phyloP scores from a whole-genome alignment of 495 filamentous ascomycete species.

The Clohesyomyces aquaticus region DNA sequence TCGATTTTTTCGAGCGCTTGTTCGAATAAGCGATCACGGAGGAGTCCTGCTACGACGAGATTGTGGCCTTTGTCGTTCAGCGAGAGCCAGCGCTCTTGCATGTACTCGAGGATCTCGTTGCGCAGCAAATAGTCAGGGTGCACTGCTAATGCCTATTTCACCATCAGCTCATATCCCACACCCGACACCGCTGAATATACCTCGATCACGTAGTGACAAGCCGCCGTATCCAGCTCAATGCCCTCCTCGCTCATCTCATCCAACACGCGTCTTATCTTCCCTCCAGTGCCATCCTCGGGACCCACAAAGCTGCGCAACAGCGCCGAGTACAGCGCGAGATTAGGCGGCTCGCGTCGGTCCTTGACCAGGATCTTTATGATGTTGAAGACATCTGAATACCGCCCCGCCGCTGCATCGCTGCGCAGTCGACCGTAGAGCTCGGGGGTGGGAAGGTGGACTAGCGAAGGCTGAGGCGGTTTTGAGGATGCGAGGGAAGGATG shows the following conservation, averaged over 20 bases:
- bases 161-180: constrained; percentile 19
- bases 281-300: constrained; percentile 64
- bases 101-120: constrained; percentile 67
- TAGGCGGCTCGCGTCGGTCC: constrained; percentile 65
- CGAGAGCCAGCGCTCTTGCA: constrained; percentile 70
- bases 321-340: constrained; percentile 68
- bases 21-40: constrained; percentile 82
- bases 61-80: constrained; percentile 67
- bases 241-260: constrained; percentile 67
- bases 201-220: constrained; percentile 74
- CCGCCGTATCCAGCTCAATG: constrained; percentile 63
- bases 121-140: constrained; percentile 85
- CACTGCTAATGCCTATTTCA: constrained; percentile 68
- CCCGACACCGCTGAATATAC: constrained; percentile 46
- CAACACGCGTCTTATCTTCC: constrained; percentile 61
- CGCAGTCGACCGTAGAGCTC: constrained; percentile 56
- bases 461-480: constrained; percentile 3
- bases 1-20: constrained; percentile 75
- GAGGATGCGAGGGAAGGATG: constrained; percentile 4
- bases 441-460: constrained; percentile 25
- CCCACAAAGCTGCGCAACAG: constrained; percentile 73
- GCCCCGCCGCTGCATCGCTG: constrained; percentile 41
- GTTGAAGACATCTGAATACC: constrained; percentile 42
- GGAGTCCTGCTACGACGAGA: constrained; percentile 70
- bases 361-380: constrained; percentile 63